Evolutionary conservation across 2,329 filamentous ascomycete species (phyloP), one percentile per base, ranked within the genome.

Genomic region (Rhynchosporium graminicola): DNA sequence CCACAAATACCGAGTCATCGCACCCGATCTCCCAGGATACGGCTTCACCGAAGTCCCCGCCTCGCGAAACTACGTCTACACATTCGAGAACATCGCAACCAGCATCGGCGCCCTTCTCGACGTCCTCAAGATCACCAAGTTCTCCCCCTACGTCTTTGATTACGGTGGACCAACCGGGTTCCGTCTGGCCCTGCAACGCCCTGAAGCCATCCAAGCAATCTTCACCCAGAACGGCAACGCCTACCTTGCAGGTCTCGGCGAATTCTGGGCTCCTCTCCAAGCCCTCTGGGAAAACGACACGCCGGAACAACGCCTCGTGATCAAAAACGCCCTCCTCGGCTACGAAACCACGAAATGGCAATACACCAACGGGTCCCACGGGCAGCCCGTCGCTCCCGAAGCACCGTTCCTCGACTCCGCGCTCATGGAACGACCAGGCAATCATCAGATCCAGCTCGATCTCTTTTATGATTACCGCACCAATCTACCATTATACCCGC

Each of bases 151-250:
- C 72, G 79, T 87, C 65, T 87, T 87, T 70, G 84, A 87, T 75
- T 87, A 87, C 70, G 85, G 85, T 57, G 82, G 83, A 0, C 84
- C 85, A 0, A 77, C 78, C 0, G 84, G 79, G 0, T 74, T 86
- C 29, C 79, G 83, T 2, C 75, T 87, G 1, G 83, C 83, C 0
- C 76, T 85, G 2, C 66, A 78, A 48, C 75, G 80, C 2, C 80
- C 82, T 0, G 71, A 79, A 0, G 74, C 76, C 10, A 74, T 87
- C 59, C 75, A 76, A 43, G 81, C 82, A 13, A 82, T 87, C 65
- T 77, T 87, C 60, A 76, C 78, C 2, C 84, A 87, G 67, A 87
- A 86, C 68, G 85, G 83, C 46, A 88, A 87, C 66, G 83, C 84
- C 13, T 87, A 87, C 68, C 74, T 69, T 4, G 82, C 84, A 66